These are phyloP conservation scores for Pestalotiopsis sp. DNA, from an alignment of 2,329 filamentous ascomycete genomes.

Conservation along the genomic window DNA sequence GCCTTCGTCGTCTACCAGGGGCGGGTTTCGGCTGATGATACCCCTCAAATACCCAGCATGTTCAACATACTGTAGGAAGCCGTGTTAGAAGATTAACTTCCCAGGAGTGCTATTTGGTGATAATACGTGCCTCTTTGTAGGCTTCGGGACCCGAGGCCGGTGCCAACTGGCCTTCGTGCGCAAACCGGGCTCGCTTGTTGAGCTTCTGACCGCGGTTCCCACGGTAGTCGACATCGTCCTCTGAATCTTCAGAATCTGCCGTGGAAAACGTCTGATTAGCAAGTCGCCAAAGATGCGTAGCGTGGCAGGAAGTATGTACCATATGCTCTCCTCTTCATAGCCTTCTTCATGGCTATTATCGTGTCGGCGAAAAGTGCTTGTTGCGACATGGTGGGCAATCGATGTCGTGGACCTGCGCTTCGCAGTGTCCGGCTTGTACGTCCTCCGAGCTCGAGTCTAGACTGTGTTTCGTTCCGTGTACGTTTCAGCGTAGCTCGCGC, in stretches of 20 bases:
- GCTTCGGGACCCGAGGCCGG: slow-evolving; percentile 66
- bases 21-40: slow-evolving; percentile 75
- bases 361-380: slow-evolving; percentile 68
- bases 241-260: slow-evolving; percentile 72
- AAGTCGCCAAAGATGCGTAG: slow-evolving; percentile 18
- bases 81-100: slow-evolving; percentile 2
- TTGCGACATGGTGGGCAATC: slow-evolving; percentile 50
- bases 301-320: slow-evolving; percentile 41
- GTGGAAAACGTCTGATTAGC: slow-evolving; percentile 24
- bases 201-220: slow-evolving; percentile 81
- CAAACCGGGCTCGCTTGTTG: slow-evolving; percentile 73
- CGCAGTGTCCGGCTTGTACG: background rate
- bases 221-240: slow-evolving; percentile 69
- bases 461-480: background rate
- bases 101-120: slow-evolving; percentile 16
- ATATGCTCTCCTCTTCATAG: slow-evolving; percentile 65
- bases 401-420: background rate
- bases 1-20: slow-evolving; percentile 75
- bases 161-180: slow-evolving; percentile 70
- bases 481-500: background rate
- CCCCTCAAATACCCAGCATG: slow-evolving; percentile 73
- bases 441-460: background rate
- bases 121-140: slow-evolving; percentile 67
- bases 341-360: slow-evolving; percentile 69
- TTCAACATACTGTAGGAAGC: slow-evolving; percentile 60